Base-by-base conservation (phyloP, 192 early-diverging fungal genomes). In the Linnemannia schmuckeri region DNA sequence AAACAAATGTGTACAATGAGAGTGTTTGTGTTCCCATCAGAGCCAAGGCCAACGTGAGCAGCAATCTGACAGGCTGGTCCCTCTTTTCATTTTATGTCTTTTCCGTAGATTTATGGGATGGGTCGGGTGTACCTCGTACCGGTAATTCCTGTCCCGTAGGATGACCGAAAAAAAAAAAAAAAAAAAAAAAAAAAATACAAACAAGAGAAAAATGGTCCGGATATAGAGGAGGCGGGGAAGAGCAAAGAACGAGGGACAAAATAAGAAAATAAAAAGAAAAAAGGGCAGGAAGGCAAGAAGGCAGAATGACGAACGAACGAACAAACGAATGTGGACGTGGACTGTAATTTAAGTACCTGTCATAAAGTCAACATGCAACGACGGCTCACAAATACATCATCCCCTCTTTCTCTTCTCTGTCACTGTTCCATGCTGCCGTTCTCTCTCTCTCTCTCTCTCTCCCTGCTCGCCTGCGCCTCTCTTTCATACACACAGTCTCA, bases 221-320 rank as follows among this genome's bases (percentile, higher is more conserved):
- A 33, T 35, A 35, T 66, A 12, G n/a, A 24, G n/a, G 9, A n/a
- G 55, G 55, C 55, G 10, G 37, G 42, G 17, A 24, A 57, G 44
- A 46, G 13, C 12, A 13, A 46, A 46, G 44, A 46, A 46, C 44
- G 44, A 46, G 13, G 44, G 44, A 44, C 44, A 44, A 44, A 44
- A 74, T 22, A 52, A 74, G 27, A 74, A 27, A 74, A 8, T 5
- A 72, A 72, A 27, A 72, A 57, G 5, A n/a, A 61, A 61, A 61
- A 33, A 66, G 61, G 61, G 61, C 61, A 15, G 61, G 61, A 66
- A 41, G 70, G 41, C 38, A n/a, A 22, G 35, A 72, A 72, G 41
- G 70, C 70, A 22, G 38, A 42, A 72, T 38, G 70, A 41, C 18
- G 61, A 61, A n/a, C 7, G n/a, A 66, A 66, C 37, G 37, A 37